These are phyloP conservation scores for Fusarium paranaense DNA, from an alignment of 2,329 filamentous ascomycete species.

Conservation along the genomic window DNA sequence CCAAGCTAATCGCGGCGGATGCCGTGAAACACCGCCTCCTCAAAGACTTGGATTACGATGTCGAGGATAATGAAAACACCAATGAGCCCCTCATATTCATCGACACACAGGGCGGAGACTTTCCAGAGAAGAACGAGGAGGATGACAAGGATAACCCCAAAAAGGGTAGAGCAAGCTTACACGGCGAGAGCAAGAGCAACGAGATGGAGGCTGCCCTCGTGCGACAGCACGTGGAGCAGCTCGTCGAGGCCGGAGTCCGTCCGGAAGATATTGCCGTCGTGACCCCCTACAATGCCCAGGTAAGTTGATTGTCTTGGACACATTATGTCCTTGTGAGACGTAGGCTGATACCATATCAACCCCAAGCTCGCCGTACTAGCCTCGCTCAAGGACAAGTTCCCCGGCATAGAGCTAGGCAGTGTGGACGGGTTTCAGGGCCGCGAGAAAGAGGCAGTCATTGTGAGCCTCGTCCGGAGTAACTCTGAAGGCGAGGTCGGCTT, in stretches of 20 bases:
- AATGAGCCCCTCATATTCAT: slow-evolving; percentile 90
- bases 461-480: slow-evolving; percentile 96
- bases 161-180: slow-evolving; percentile 59
- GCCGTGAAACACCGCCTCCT: slow-evolving; percentile 81
- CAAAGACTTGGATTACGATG: slow-evolving; percentile 80
- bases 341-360: slow-evolving; percentile 36
- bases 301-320: slow-evolving; percentile 47
- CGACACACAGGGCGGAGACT: slow-evolving; percentile 95
- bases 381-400: slow-evolving; percentile 82
- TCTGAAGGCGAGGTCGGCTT: slow-evolving; percentile 89
- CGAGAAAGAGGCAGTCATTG: slow-evolving; percentile 94
- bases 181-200: slow-evolving; percentile 83
- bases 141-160: slow-evolving; percentile 64
- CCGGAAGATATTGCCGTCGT: slow-evolving; percentile 91
- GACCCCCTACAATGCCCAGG: slow-evolving; percentile 96
- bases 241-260: slow-evolving; percentile 84
- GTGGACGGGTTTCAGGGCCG: slow-evolving; percentile 97
- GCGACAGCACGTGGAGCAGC: slow-evolving; percentile 76
- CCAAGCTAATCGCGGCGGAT: slow-evolving; percentile 83
- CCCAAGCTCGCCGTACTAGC: slow-evolving; percentile 79
- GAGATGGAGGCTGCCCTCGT: slow-evolving; percentile 89
- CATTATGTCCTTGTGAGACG: slow-evolving; percentile 8
- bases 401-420: slow-evolving; percentile 92
- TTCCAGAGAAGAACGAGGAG: slow-evolving; percentile 84
- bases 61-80: slow-evolving; percentile 87